Percentiles rank a stretch among this genome's conserved stretches.
Conservation (phyloP, 1,284 basidiomycete genomes). For the Leccinum pachyderme region DNA sequence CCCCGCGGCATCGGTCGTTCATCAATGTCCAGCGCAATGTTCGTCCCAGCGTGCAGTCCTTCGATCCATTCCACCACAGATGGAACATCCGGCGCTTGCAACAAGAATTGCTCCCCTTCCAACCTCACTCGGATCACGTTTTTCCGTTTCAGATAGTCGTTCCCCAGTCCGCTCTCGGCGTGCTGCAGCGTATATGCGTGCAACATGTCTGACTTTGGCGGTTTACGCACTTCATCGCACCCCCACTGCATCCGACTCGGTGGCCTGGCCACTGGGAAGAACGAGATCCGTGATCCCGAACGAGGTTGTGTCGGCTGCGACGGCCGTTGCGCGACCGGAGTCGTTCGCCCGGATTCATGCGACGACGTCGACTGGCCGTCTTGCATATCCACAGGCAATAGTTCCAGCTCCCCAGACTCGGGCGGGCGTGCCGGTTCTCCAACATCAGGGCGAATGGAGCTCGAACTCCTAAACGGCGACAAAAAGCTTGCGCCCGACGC, state of each 20-base stretch:
- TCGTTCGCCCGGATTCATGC: constrained; percentile 19
- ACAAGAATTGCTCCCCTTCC: constrained; percentile 94
- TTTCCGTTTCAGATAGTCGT: constrained; percentile 91
- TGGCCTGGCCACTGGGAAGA: constrained; percentile 11
- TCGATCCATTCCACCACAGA: constrained; percentile 96
- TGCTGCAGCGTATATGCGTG: constrained; percentile 81
- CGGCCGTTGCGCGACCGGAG: constrained; percentile 10
- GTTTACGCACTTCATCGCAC: constrained; percentile 36
- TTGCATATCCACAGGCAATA: constrained; percentile 26
- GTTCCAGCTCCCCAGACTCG: constrained; percentile 21
- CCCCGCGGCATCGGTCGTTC: constrained; percentile 86
- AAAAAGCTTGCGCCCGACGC: constrained; percentile 27
- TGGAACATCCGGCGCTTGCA: constrained; percentile 86
- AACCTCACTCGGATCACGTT: constrained; percentile 93
- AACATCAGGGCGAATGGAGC: constrained; percentile 9
- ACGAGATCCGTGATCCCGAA: constrained; percentile 20
- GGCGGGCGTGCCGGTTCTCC: constrained; percentile 18
- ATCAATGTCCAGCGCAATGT: constrained; percentile 90
- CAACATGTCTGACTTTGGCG: constrained; percentile 49
- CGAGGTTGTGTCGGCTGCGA: constrained; percentile 14
- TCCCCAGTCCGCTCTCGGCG: constrained; percentile 91
- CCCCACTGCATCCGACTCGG: constrained; percentile 13
- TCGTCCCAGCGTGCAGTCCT: constrained; percentile 92
- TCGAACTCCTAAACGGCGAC: constrained; percentile 27
- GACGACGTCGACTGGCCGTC: constrained; percentile 25